Evolutionary conservation across 495 filamentous ascomycete genomes (phyloP), one percentile per base, ranked within the genome.

Genomic region (Gamarada debralockiae): DNA sequence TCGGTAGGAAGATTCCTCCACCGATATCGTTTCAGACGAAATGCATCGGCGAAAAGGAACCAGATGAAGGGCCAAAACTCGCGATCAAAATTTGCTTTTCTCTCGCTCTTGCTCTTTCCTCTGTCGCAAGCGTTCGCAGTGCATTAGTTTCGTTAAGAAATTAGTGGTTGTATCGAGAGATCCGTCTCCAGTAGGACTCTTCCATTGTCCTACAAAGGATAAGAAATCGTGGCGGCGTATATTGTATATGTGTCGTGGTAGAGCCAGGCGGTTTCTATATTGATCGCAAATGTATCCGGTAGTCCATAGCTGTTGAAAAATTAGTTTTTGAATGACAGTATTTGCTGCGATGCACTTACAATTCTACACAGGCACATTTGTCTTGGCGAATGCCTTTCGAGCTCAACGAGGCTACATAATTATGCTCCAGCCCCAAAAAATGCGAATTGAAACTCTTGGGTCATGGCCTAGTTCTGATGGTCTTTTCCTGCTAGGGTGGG

Each of bases 161-260:
- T 47, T n/a, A 6, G 12, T 44, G 9, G 13, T n/a, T 9, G 13
- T 31, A n/a, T 13, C 6, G 12, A n/a, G 13, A 31, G 21, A 23
- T 14, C 21, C 15, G 17, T 14, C 21, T 5, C 22, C 25, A 7
- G 5, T 44, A 17, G 37, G 14, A 2, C 37, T 17, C 22, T 13
- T 38, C 31, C 33, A 50, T 50, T 55, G 53, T 2, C 53, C 45
- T 8, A n/a, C 31, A 20, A 49, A 44, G n/a, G 53, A 49, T 23
- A 55, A 45, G 25, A 55, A 50, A n/a, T 55, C 53, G 45, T 55
- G 53, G 3, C 45, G 45, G 17, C 46, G 53, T 14, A 55, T 41
- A 21, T 55, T 50, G 53, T 34, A 50, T 6, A 50, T 17, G 25
- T 43, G 43, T 1, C 38, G 7, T 33, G 27, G 15, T 21, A 33